Conservation (phyloP, 495 filamentous ascomycete genomes). For the Haplographium delicatum region DNA sequence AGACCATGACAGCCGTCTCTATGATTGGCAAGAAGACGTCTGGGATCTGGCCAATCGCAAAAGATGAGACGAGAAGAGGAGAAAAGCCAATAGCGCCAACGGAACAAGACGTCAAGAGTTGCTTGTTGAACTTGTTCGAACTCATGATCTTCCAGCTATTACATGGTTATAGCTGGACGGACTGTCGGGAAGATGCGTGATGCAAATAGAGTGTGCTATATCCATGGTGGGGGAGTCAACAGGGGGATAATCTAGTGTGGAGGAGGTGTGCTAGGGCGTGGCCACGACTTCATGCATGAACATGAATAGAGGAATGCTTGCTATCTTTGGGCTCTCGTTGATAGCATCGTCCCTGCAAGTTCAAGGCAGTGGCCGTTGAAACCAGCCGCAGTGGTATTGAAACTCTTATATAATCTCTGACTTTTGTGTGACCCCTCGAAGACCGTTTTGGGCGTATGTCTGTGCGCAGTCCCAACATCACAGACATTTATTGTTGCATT, state of each 20-base stretch:
- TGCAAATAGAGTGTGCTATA: constrained; percentile 23
- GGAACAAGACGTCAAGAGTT: constrained; percentile 24
- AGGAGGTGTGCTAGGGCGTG: constrained; percentile 21
- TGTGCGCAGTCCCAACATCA: constrained; percentile 25
- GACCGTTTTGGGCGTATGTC: constrained; percentile 24
- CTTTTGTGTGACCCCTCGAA: constrained; percentile 25
- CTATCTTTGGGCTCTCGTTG: constrained; percentile 11
- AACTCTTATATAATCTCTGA: constrained; percentile 29
- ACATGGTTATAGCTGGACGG: constrained; percentile 22
- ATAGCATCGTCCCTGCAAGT: not conserved
- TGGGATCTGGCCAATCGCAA: constrained; percentile 23
- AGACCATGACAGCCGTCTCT: constrained; percentile 20
- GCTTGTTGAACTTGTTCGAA: constrained; percentile 25
- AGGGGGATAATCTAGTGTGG: constrained; percentile 24
- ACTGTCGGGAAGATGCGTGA: constrained; percentile 26
- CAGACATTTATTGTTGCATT: constrained; percentile 22
- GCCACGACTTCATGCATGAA: constrained; percentile 31
- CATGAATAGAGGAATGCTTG: constrained; percentile 23
- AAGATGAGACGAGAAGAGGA: constrained; percentile 24
- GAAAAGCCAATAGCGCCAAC: constrained; percentile 21
- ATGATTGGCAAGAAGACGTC: constrained; percentile 26
- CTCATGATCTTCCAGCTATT: constrained; percentile 20
- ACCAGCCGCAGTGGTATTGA: constrained; percentile 22
- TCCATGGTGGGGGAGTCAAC: constrained; percentile 21
- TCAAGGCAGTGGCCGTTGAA: constrained; percentile 18